Conservation (phyloP, 257 asterid species). For the Nyctanthes arbortristis region DNA sequence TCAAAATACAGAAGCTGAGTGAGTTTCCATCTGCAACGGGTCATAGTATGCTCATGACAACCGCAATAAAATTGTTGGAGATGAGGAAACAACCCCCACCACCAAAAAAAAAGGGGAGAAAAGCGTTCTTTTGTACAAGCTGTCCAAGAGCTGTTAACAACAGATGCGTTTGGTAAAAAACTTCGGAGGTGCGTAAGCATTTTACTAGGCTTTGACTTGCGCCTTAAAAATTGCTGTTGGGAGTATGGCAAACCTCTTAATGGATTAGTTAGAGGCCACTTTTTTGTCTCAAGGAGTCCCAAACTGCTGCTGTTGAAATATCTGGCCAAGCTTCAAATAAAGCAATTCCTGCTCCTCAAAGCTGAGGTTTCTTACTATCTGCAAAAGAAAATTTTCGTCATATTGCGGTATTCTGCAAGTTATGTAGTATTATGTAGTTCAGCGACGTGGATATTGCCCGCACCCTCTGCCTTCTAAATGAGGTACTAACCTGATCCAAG, state of each 20-base stretch:
- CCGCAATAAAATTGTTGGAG: background rate
- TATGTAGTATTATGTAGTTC: background rate
- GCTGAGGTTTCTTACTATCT: constrained; percentile 59
- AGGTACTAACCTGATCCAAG: constrained; percentile 53
- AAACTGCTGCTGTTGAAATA: constrained; percentile 41
- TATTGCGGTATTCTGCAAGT: background rate
- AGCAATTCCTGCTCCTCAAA: constrained; percentile 60
- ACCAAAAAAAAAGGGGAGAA: no score
- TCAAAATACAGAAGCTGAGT: no score
- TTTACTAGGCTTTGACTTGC: background rate
- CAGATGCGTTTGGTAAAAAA: background rate
- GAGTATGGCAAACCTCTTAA: constrained; percentile 3
- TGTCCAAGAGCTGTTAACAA: background rate
- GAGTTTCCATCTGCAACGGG: background rate
- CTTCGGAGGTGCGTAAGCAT: background rate
- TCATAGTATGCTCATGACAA: background rate
- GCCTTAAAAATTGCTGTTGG: background rate
- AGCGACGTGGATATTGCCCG: background rate
- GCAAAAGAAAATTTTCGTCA: constrained; percentile 25
- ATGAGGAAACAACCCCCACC: no score
- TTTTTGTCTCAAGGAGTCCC: constrained; percentile 21
- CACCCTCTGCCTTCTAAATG: background rate
- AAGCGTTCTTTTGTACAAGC: background rate
- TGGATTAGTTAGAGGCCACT: constrained; percentile 1
- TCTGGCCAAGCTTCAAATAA: constrained; percentile 53